A percentile compares a stretch with the other conserved stretches of the same genome.
phyloP scores from a whole-genome alignment of 257 asterid species.

The Primulina tabacum region DNA sequence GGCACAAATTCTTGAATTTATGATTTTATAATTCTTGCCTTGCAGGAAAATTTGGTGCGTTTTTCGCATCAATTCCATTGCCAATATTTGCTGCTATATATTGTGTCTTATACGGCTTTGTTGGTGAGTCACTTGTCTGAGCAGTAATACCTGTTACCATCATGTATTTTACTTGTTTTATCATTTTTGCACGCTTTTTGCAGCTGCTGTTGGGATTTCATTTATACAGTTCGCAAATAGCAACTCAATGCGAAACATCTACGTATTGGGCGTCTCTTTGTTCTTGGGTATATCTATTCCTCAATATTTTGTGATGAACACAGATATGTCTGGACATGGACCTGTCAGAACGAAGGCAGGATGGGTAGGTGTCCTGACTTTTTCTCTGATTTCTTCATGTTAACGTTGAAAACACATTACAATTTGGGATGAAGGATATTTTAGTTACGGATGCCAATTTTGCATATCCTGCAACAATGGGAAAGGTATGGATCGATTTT shows the following conservation, averaged over 20 bases:
- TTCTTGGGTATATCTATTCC: slow-evolving; percentile 86
- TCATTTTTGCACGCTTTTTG: slow-evolving; percentile 8
- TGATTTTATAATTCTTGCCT: slow-evolving; percentile 16
- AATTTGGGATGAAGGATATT: neutral
- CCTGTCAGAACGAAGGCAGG: slow-evolving; percentile 82
- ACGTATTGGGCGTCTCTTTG: slow-evolving; percentile 66
- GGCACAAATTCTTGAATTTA: slow-evolving; percentile 5
- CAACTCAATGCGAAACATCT: slow-evolving; percentile 91
- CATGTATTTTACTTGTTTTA: neutral
- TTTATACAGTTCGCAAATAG: slow-evolving; percentile 81
- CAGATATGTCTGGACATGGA: slow-evolving; percentile 71
- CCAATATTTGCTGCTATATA: slow-evolving; percentile 95
- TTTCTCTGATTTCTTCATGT: neutral
- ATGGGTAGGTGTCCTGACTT: slow-evolving; percentile 60
- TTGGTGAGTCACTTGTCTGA: slow-evolving; percentile 53
- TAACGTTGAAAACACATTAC: neutral
- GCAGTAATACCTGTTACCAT: neutral
- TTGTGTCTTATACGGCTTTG: slow-evolving; percentile 84
- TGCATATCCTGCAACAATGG: neutral
- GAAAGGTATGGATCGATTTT: no score
- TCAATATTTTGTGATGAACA: slow-evolving; percentile 75
- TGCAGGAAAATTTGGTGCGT: slow-evolving; percentile 95
- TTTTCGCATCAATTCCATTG: slow-evolving; percentile 87
- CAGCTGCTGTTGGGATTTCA: slow-evolving; percentile 93
- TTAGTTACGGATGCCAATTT: neutral